Evolutionary conservation across 805 yeast species (phyloP), one percentile per base, ranked within the genome.

Genomic region (Maudiozyma turicensis): DNA sequence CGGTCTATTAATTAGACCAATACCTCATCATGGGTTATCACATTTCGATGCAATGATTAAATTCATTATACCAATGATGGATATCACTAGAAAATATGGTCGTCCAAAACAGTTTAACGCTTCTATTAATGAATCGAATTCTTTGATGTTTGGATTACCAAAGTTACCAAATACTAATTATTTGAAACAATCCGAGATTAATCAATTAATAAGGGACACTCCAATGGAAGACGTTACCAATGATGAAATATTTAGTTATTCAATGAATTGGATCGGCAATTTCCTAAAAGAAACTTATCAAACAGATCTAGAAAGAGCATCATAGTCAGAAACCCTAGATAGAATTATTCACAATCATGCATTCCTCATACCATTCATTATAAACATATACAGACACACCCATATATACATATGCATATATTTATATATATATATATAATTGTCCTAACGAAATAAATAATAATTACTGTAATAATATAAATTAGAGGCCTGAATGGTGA

Each of bases 131-230:
- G 77, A 81, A 54, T 64, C 67, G 10, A 62, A 71, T 2, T 80
- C 86, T 0, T 61, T 84, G 57, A 69, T 83, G 49, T 85, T 83
- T 67, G 90, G 84, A 0, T 70, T 84, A 51, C 93, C 93, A 3
- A 77, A 76, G 42, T 72, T 84, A 56, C 93, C 93, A n/a, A 76
- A 72, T 47, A 77, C 77, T 29, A 75, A 78, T 55, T 80, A 80
- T 53, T 31, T 49, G 13, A 30, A 41, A 31, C 39, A 40, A 14
- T n/a, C 39, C 13, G 49, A 50, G n/a, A 40, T 48, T 15, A 35
- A 39, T 28, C n/a, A 29, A 5, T 43, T 60, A 15, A 39, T 55
- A 13, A 33, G 14, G 20, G 48, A 48, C 2, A 33, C 47, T 7
- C 45, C 29, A 2, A 29, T 38, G 35, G 47, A 42, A 26, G 37